Evolutionary conservation across 176 grass and related monocot genomes (phyloP).

Genomic region (Typha latifolia): DNA sequence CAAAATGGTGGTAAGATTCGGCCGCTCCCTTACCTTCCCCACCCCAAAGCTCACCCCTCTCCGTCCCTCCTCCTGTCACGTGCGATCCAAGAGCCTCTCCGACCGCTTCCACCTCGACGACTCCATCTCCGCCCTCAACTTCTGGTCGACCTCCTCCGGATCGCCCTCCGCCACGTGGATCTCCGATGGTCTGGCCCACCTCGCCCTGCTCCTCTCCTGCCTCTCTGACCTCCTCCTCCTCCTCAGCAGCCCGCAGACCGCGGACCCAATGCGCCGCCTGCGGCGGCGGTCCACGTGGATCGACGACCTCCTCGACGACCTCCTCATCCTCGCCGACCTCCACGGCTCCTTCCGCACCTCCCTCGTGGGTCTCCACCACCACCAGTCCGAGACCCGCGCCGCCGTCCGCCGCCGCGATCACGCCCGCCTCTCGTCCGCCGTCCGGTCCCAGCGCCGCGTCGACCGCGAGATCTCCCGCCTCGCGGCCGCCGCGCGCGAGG

Average conservation of each 20-base stretch:
- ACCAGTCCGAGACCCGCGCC: constrained; percentile 13
- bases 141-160: constrained; percentile 12
- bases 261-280: neutral
- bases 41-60: too few relatives aligned
- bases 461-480: neutral
- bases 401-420: constrained; percentile 31
- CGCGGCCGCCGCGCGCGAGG: neutral
- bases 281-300: constrained; percentile 12
- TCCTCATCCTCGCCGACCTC: constrained; percentile 65
- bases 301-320: constrained; percentile 25
- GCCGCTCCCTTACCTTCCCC: too few relatives aligned
- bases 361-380: constrained; percentile 28
- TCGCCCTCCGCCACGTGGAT: constrained; percentile 4
- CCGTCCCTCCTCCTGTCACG: constrained; percentile 8
- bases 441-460: constrained; percentile 6
- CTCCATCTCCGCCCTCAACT: constrained; percentile 13
- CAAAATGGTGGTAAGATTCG: too few relatives aligned
- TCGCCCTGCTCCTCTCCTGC: constrained; percentile 16
- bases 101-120: constrained; percentile 19
- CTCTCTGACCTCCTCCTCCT: constrained; percentile 26
- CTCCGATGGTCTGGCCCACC: constrained; percentile 21
- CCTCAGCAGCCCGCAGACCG: constrained; percentile 25
- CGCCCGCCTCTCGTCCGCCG: constrained; percentile 14
- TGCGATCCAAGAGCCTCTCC: constrained; percentile 39
- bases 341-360: constrained; percentile 38